Evolutionary conservation across 2,329 filamentous ascomycete species (phyloP), one percentile per base, ranked within the genome.

Genomic region (Neopestalotiopsis sp.): DNA sequence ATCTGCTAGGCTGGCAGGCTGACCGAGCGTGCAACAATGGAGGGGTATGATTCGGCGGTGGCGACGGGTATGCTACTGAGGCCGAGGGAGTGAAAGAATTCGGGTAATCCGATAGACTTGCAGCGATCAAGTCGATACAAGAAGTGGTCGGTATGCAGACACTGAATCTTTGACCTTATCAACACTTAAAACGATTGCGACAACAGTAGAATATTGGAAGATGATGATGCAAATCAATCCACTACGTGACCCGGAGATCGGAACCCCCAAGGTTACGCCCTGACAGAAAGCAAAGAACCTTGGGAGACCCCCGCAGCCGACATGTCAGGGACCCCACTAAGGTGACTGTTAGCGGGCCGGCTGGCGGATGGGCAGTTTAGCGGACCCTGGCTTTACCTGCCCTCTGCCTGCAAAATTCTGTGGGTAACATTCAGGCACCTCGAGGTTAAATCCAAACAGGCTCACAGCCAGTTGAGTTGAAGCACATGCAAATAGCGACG

Each of bases 381-480:
- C 34, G 34, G 34, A 10, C 34, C 34, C 34, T 53, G 45, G 45
- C 17, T 20, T 20, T 53, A 3, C 20, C 7, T 20, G 45, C 45
- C 17, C n/a, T 53, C 45, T 53, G 45, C 45, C 20, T 53, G 45
- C 45, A 53, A 53, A 38, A 53, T n/a, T 53, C 45, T 53, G 45
- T 53, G 45, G 45, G 45, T 53, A 53, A 53, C 45, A 53, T n/a
- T 53, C 45, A 53, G 45, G 45, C 45, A 24, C 45, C 45, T 53
- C 7, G 45, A 53, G 20, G 45, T 17, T 53, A n/a, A 53, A 53
- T 53, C 20, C 45, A 53, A 14, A 49, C 45, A 53, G 20, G 45
- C 45, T 53, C 45, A 53, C 45, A 20, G 45, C 45, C 45, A n/a
- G 45, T 53, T 17, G 45, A 7, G 42, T n/a, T 49, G 42, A 49